These are phyloP conservation scores for Mortierella sp. DNA, from an alignment of 371 early-diverging fungal genomes.

Conservation along the genomic window DNA sequence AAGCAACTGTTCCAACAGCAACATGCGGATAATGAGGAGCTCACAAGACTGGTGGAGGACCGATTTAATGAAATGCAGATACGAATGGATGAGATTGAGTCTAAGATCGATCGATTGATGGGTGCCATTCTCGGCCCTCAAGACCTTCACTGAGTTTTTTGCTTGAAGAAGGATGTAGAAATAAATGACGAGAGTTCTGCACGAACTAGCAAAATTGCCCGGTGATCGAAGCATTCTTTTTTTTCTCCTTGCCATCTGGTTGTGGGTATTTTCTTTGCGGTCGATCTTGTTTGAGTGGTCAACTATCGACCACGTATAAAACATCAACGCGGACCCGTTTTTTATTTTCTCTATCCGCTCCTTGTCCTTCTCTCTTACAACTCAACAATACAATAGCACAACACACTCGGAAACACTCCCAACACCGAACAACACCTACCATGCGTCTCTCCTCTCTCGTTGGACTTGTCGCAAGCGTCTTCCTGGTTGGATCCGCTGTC, in stretches of 20 bases:
- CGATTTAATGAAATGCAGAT: conserved; percentile 36
- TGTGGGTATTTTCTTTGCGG: background rate
- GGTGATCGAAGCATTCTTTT: background rate
- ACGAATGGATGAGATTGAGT: conserved; percentile 44
- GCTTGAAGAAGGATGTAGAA: background rate
- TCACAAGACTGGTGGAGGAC: conserved; percentile 27
- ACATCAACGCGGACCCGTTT: background rate
- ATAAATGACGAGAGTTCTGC: background rate
- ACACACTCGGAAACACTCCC: background rate
- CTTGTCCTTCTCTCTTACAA: background rate
- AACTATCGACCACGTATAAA: background rate
- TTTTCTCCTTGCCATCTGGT: background rate
- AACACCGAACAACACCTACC: background rate
- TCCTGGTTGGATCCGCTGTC: conserved; percentile 15
- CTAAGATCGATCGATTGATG: conserved; percentile 48
- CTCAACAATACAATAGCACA: background rate
- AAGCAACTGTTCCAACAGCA: conserved; percentile 5
- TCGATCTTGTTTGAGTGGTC: background rate
- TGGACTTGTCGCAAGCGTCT: conserved; percentile 15
- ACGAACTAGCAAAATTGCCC: background rate
- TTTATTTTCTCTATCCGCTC: background rate
- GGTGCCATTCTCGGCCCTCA: conserved; percentile 12
- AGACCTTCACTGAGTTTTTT: background rate
- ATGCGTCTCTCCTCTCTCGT: conserved; percentile 19
- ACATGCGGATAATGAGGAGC: conserved; percentile 22